Conservation (phyloP, 805 yeast species). For the Yarrowia alimentaria region DNA sequence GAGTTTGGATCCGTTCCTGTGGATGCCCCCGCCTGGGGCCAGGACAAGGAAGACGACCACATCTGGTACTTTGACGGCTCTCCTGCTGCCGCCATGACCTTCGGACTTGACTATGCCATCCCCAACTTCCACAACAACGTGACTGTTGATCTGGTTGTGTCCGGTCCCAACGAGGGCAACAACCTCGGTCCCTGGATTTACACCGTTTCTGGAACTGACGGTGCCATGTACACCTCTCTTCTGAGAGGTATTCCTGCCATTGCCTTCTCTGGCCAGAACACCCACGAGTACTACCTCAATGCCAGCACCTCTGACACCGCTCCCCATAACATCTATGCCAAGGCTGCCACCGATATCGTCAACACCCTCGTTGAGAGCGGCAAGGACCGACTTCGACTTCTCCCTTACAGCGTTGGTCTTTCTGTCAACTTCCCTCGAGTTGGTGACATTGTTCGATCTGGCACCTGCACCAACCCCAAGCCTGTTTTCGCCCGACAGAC, state of each 20-base stretch:
- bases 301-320: neutral
- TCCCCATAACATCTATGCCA: slow-evolving; percentile 19
- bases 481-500: slow-evolving; percentile 24
- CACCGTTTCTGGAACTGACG: slow-evolving; percentile 46
- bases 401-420: slow-evolving; percentile 18
- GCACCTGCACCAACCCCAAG: slow-evolving; percentile 12
- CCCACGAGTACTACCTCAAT: slow-evolving; percentile 11
- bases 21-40: slow-evolving; percentile 54
- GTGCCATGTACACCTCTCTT: slow-evolving; percentile 45
- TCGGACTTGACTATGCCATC: slow-evolving; percentile 46
- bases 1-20: slow-evolving; percentile 47
- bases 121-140: slow-evolving; percentile 43
- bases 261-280: slow-evolving; percentile 43
- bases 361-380: slow-evolving; percentile 15
- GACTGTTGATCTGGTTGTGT: slow-evolving; percentile 47
- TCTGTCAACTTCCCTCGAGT: slow-evolving; percentile 19
- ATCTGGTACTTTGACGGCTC: slow-evolving; percentile 52
- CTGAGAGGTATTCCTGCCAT: slow-evolving; percentile 46
- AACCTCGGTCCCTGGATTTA: slow-evolving; percentile 43
- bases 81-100: slow-evolving; percentile 46
- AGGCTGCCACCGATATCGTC: slow-evolving; percentile 4
- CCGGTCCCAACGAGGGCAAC: slow-evolving; percentile 50
- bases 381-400: slow-evolving; percentile 6
- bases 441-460: slow-evolving; percentile 16
- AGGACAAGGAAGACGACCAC: slow-evolving; percentile 37